phyloP scores from a whole-genome alignment of 208 protist species.

The Trypanosoma lewisi region DNA sequence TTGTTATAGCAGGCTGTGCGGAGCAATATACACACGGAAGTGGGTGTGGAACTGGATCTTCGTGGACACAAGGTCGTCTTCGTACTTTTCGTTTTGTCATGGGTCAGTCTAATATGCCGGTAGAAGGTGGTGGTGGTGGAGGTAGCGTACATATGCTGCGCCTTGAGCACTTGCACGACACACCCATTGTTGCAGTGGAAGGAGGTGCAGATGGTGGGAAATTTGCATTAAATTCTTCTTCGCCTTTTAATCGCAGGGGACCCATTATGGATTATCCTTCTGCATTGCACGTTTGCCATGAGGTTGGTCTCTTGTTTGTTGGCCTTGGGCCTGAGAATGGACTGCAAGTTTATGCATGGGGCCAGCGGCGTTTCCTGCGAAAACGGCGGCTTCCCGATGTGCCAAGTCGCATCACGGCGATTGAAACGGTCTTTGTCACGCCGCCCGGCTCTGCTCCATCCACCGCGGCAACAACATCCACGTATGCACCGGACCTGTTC shows the following conservation, averaged over 20 bases:
- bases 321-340: slow-evolving; percentile 58
- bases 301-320: slow-evolving; percentile 76
- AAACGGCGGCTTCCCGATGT: slow-evolving; percentile 62
- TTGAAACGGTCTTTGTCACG: slow-evolving; percentile 67
- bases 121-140: neutral
- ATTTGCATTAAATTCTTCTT: neutral
- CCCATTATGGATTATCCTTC: slow-evolving; percentile 51
- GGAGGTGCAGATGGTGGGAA: neutral
- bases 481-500: slow-evolving; percentile 50
- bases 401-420: slow-evolving; percentile 65
- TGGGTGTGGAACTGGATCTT: slow-evolving; percentile 40
- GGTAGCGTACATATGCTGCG: slow-evolving; percentile 24
- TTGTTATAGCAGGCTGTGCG: slow-evolving; percentile 61
- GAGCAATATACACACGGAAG: slow-evolving; percentile 69
- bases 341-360: slow-evolving; percentile 77
- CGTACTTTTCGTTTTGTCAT: slow-evolving; percentile 63
- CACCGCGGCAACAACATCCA: slow-evolving; percentile 22
- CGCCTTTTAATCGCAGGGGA: slow-evolving; percentile 8
- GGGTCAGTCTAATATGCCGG: slow-evolving; percentile 1
- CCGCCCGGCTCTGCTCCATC: slow-evolving; percentile 35
- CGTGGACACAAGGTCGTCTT: slow-evolving; percentile 60
- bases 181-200: slow-evolving; percentile 32
- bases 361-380: slow-evolving; percentile 63
- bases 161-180: slow-evolving; percentile 69
- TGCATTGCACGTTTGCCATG: slow-evolving; percentile 69